Percentiles rank a stretch among this genome's conserved stretches.
These are phyloP conservation scores for Eucalyptus shirleyi DNA, from an alignment of 345 rosid species.

Conservation along the genomic window DNA sequence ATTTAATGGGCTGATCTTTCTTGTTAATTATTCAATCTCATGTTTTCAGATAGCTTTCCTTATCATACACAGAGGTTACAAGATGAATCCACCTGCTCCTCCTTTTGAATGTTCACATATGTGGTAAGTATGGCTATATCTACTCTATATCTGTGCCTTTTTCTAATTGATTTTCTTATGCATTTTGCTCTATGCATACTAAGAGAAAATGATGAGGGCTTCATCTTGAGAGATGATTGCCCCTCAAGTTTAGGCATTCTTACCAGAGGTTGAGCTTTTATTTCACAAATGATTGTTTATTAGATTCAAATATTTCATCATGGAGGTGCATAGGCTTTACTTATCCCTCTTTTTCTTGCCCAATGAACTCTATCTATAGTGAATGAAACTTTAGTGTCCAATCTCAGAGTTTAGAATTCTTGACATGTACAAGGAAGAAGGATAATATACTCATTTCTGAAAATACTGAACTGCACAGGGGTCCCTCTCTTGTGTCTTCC, in stretches of 20 bases:
- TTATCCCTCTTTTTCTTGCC: neutral
- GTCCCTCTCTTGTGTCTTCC: conserved; percentile 78
- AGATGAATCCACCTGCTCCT: conserved; percentile 93
- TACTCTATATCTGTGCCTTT: neutral
- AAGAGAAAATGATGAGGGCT: neutral
- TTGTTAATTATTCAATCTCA: conserved; percentile 11
- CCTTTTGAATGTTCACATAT: conserved; percentile 97
- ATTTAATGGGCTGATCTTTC: conserved; percentile 6
- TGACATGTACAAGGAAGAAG: neutral
- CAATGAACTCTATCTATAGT: neutral
- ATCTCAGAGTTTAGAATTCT: neutral
- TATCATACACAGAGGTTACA: conserved; percentile 83
- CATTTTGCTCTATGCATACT: neutral
- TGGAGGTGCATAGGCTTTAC: neutral
- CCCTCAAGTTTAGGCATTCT: neutral
- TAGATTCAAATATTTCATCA: neutral
- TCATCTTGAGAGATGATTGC: neutral
- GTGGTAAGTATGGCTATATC: conserved; percentile 47
- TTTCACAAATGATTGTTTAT: neutral
- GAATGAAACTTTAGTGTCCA: neutral
- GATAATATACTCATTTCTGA: neutral
- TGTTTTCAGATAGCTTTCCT: conserved; percentile 83
- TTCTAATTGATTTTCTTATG: neutral
- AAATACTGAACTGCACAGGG: conserved; percentile 46
- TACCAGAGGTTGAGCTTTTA: neutral